phyloP scores from a whole-genome alignment of 1,284 basidiomycete genomes.

The Marasmius tenuissimus region DNA sequence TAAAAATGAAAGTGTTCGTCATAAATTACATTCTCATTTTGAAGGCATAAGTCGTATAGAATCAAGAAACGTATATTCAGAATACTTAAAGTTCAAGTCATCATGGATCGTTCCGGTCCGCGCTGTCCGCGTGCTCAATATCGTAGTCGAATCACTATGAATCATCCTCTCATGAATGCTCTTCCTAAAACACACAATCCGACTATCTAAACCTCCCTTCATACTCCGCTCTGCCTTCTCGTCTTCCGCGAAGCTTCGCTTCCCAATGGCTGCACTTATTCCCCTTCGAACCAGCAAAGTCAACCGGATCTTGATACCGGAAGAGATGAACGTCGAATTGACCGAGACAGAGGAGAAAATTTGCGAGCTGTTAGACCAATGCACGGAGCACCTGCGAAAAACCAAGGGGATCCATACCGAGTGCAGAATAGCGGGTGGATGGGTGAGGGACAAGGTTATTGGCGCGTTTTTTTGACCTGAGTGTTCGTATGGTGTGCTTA shows the following conservation, averaged over 20 bases:
- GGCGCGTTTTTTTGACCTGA: conserved; percentile 17
- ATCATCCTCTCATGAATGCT: not conserved
- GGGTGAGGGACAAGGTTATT: conserved; percentile 94
- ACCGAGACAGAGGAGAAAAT: conserved; percentile 57
- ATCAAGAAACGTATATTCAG: no score
- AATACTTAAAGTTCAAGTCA: no score
- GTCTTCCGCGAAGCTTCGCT: not conserved
- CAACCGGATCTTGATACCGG: conserved; percentile 21
- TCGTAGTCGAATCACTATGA: no score
- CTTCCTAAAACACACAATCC: not conserved
- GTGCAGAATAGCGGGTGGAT: conserved; percentile 92
- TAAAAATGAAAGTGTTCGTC: no score
- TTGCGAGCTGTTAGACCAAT: conserved; percentile 71
- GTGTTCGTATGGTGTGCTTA: conserved; percentile 7
- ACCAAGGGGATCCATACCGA: conserved; percentile 57
- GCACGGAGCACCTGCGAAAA: conserved; percentile 50
- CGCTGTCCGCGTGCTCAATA: no score
- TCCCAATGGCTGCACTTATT: not conserved
- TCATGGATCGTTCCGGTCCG: no score
- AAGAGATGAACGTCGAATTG: conserved; percentile 42
- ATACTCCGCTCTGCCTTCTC: not conserved
- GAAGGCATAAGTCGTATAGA: no score
- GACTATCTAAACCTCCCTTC: not conserved
- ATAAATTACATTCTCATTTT: no score
- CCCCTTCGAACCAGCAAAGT: not conserved